Evolutionary conservation across 179 eudicot genomes (phyloP).

Genomic region (Amaranthus tricolor): DNA sequence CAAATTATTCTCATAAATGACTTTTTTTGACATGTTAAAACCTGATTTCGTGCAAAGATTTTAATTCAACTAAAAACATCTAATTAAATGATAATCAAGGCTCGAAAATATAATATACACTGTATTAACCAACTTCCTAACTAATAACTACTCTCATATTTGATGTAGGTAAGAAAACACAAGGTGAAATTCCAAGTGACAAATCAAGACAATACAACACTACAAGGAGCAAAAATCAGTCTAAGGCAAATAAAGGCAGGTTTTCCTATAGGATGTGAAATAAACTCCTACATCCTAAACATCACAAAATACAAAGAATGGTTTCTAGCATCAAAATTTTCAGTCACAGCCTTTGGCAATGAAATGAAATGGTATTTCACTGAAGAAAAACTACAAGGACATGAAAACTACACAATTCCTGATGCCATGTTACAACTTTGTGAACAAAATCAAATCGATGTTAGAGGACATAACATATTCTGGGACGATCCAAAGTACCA

Average conservation of each 20-base stretch:
- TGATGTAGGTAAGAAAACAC: slow-evolving; percentile 40
- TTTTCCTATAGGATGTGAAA: slow-evolving; percentile 60
- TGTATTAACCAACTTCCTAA: too few species aligned
- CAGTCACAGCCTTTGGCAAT: slow-evolving; percentile 60
- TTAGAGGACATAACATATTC: slow-evolving; percentile 68
- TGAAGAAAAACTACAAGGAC: slow-evolving; percentile 36
- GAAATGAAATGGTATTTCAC: slow-evolving; percentile 78
- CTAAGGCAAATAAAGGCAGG: slow-evolving; percentile 29
- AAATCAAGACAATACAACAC: slow-evolving; percentile 27
- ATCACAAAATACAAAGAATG: slow-evolving; percentile 59
- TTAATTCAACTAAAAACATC: too few species aligned
- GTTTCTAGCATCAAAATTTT: slow-evolving; percentile 56
- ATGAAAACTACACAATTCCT: slow-evolving; percentile 47
- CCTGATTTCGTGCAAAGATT: too few species aligned
- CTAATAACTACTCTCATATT: neutral
- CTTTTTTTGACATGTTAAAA: too few species aligned
- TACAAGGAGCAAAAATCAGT: slow-evolving; percentile 39
- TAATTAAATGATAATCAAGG: too few species aligned
- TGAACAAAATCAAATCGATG: slow-evolving; percentile 35
- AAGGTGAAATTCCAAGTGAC: slow-evolving; percentile 38
- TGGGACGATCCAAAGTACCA: slow-evolving; percentile 55
- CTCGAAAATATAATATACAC: neutral
- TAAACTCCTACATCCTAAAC: slow-evolving; percentile 42
- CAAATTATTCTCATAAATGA: too few species aligned
- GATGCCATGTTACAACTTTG: slow-evolving; percentile 62